A percentile compares a stretch with the other conserved stretches of the same genome.
Conservation (phyloP, 345 rosid species). For the Iberis pinnata region DNA sequence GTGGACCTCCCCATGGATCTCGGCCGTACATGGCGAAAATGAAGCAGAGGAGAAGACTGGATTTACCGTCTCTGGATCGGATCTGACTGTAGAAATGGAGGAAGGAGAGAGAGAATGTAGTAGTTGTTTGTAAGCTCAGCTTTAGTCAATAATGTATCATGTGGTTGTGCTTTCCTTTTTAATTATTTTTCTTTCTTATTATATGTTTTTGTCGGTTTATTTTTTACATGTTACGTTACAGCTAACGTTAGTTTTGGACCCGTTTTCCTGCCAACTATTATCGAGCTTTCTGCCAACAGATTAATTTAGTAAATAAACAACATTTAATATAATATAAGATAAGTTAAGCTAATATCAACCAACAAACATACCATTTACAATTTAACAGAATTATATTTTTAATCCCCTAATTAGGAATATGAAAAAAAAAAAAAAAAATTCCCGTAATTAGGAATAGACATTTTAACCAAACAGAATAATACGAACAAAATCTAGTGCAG, state of each 20-base stretch:
- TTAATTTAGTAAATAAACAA: not conserved
- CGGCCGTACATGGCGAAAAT: conserved; percentile 65
- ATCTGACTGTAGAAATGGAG: conserved; percentile 20
- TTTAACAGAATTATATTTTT: no score
- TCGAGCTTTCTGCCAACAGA: conserved; percentile 13
- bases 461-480: no score
- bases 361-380: no score
- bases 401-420: no score
- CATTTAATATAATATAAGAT: no score
- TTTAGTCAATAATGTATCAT: conserved; percentile 14
- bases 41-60: not conserved
- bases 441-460: no score
- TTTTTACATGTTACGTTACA: conserved; percentile 29
- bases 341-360: no score
- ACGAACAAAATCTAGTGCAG: no score
- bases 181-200: conserved; percentile 2
- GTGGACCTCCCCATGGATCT: conserved; percentile 98
- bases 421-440: no score
- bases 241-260: not conserved
- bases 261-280: conserved; percentile 12
- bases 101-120: not conserved
- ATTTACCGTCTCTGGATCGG: conserved; percentile 4
- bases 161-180: not conserved
- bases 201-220: conserved; percentile 7
- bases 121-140: not conserved